Evolutionary conservation across 345 rosid genomes (phyloP).

Genomic region (Populus pruinosa): DNA sequence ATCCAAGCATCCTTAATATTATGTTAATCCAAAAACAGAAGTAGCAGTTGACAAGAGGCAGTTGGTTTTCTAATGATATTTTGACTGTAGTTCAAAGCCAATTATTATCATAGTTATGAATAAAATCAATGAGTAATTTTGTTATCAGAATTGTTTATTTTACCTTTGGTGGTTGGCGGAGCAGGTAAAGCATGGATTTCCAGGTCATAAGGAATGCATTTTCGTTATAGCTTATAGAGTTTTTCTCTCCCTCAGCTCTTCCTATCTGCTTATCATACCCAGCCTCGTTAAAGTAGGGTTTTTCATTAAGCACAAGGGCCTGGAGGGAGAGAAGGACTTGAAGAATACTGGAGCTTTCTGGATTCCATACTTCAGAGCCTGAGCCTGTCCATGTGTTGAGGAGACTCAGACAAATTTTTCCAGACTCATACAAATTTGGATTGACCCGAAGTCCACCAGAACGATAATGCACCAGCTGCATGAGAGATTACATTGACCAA

Average conservation of each 20-base stretch:
- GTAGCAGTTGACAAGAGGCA: neutral
- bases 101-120: neutral
- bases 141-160: slow-evolving; percentile 1
- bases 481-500: neutral
- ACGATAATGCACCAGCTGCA: slow-evolving; percentile 77
- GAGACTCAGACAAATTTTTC: slow-evolving; percentile 88
- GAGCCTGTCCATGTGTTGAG: slow-evolving; percentile 89
- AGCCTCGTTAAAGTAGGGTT: slow-evolving; percentile 96
- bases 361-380: slow-evolving; percentile 86
- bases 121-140: neutral
- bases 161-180: slow-evolving; percentile 82
- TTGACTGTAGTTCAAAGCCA: neutral
- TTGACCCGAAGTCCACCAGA: slow-evolving; percentile 88
- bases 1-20: neutral
- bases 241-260: slow-evolving; percentile 82
- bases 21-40: neutral
- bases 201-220: slow-evolving; percentile 78
- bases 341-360: slow-evolving; percentile 69
- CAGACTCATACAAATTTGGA: slow-evolving; percentile 89
- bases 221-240: slow-evolving; percentile 83
- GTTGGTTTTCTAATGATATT: neutral
- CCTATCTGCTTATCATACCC: slow-evolving; percentile 87
- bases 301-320: slow-evolving; percentile 94
- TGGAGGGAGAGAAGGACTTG: slow-evolving; percentile 95
- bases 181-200: slow-evolving; percentile 73